These are phyloP conservation scores for Orychophragmus violaceus DNA, from an alignment of 345 rosid genomes.

Conservation along the genomic window DNA sequence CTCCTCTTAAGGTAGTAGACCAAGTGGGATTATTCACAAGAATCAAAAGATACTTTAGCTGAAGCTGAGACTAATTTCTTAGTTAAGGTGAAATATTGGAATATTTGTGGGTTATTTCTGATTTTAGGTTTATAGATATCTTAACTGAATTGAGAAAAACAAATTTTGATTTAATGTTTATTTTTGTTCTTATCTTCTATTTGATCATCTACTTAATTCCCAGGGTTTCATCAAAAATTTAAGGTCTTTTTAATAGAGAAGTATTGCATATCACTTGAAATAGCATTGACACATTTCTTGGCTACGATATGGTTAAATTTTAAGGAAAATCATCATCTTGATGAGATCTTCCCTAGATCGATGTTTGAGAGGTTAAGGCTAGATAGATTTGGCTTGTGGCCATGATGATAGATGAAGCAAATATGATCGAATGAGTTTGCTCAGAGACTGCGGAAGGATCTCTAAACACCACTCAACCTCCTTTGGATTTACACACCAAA, in stretches of 20 bases:
- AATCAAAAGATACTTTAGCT: constrained; percentile 26
- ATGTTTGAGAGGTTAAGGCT: no score
- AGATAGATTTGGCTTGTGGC: no score
- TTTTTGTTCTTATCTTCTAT: neutral
- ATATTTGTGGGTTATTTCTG: neutral
- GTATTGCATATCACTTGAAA: neutral
- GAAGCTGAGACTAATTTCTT: neutral
- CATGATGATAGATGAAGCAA: no score
- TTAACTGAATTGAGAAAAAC: neutral
- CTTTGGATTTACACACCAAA: no score
- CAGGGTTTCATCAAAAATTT: neutral
- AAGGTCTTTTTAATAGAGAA: neutral
- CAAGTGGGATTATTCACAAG: constrained; percentile 31
- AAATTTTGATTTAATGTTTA: neutral
- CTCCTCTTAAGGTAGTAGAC: neutral
- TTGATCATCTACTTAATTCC: neutral
- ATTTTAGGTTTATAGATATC: neutral
- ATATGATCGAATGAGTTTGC: no score
- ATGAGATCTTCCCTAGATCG: no score
- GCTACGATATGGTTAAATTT: no score
- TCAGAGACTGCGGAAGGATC: no score
- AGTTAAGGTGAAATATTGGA: neutral
- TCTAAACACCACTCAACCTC: no score
- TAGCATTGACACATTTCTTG: no score
- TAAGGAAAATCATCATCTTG: no score